Evolutionary conservation across 176 grass and related monocot species (phyloP).

Genomic region (Phoenix roebelenii): DNA sequence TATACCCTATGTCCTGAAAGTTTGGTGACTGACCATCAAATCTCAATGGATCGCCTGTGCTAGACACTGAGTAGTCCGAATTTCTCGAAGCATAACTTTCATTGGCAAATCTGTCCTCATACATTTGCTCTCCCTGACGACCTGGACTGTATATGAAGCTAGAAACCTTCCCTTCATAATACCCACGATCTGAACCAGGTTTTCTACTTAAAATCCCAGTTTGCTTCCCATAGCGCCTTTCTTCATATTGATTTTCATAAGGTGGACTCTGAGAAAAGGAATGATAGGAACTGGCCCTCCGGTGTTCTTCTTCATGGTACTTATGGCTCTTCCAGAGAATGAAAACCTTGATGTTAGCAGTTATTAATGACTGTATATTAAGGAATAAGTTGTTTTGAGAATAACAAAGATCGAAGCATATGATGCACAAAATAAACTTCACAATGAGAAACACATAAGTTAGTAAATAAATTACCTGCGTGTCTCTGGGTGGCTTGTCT

Average conservation of each 20-base stretch:
- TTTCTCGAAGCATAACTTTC: conserved; percentile 32
- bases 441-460: neutral
- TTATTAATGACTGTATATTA: too few species aligned
- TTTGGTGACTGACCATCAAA: conserved; percentile 38
- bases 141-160: conserved; percentile 43
- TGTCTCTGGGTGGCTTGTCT: conserved; percentile 89
- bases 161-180: conserved; percentile 57
- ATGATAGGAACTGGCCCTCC: conserved; percentile 70
- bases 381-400: too few species aligned
- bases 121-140: conserved; percentile 44
- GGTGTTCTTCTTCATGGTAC: conserved; percentile 51
- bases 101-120: conserved; percentile 45
- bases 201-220: conserved; percentile 54
- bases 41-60: conserved; percentile 26
- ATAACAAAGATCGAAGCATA: neutral
- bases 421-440: neutral
- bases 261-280: conserved; percentile 90
- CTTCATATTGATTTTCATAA: conserved; percentile 82
- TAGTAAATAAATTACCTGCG: conserved; percentile 29
- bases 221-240: conserved; percentile 50
- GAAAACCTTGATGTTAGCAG: neutral
- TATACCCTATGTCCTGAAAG: conserved; percentile 35
- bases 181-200: conserved; percentile 73
- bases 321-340: conserved; percentile 41
- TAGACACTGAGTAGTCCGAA: conserved; percentile 61